phyloP scores from a whole-genome alignment of 2,329 filamentous ascomycete genomes.

The Scedosporium apiospermum region DNA sequence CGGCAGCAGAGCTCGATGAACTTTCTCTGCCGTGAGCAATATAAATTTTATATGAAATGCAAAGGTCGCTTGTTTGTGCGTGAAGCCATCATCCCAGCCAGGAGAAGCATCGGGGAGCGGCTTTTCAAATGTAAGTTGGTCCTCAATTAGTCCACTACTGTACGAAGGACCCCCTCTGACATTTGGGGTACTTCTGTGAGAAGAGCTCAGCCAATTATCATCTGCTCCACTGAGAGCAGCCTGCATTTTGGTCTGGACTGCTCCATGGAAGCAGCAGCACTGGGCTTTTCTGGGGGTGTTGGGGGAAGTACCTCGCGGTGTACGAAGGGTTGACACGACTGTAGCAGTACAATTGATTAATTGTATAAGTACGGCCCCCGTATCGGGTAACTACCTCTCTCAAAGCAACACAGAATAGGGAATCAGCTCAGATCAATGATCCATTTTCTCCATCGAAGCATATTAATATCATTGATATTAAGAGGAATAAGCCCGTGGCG shows the following conservation, averaged over 20 bases:
- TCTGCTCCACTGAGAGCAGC: not conserved
- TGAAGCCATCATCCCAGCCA: not conserved
- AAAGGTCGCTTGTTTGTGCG: not conserved
- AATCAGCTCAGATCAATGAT: no score
- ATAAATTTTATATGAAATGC: not conserved
- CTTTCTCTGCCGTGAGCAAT: not conserved
- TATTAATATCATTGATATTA: no score
- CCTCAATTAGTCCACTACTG: no score
- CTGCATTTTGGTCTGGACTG: not conserved
- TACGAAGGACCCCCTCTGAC: not conserved
- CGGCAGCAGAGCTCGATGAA: not conserved
- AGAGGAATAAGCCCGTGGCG: no score
- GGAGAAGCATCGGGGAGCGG: not conserved
- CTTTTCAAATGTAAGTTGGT: not conserved
- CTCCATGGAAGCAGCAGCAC: not conserved
- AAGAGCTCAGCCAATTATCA: not conserved
- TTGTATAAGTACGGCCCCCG: no score
- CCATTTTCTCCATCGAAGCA: no score
- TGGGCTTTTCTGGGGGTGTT: not conserved
- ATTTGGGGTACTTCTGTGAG: not conserved
- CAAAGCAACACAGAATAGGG: no score
- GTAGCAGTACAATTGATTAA: no score
- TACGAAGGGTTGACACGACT: no score
- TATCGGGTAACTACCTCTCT: no score
- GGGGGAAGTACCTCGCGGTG: no score